These are phyloP conservation scores for Blumeriella jaapii DNA, from an alignment of 2,329 filamentous ascomycete genomes.

Conservation along the genomic window DNA sequence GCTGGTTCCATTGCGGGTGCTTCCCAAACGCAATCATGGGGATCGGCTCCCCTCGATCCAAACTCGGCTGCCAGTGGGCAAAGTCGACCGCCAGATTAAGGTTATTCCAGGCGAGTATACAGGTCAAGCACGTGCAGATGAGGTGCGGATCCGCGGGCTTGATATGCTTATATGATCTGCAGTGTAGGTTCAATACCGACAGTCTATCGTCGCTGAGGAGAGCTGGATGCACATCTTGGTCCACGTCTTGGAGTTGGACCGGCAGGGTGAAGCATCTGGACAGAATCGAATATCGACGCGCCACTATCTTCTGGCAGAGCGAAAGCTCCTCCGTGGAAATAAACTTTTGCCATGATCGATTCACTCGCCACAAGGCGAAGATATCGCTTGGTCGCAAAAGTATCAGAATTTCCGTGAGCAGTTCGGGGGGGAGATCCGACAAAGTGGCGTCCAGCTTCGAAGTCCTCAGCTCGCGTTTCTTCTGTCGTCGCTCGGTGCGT, in stretches of 20 bases:
- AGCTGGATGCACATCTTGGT: slow-evolving; percentile 27
- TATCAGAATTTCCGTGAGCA: slow-evolving; percentile 37
- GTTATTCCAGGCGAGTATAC: slow-evolving; percentile 44
- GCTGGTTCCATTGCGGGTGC: slow-evolving; percentile 37
- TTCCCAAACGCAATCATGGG: slow-evolving; percentile 38
- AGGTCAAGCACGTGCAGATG: slow-evolving; percentile 47
- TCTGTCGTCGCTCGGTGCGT: slow-evolving; percentile 37
- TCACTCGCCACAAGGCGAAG: slow-evolving; percentile 34
- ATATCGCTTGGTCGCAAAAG: slow-evolving; percentile 39
- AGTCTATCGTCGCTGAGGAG: slow-evolving; percentile 33
- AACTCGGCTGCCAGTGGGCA: slow-evolving; percentile 40
- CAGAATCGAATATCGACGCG: slow-evolving; percentile 38
- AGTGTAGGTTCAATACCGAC: slow-evolving; percentile 31
- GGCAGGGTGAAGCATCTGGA: slow-evolving; percentile 41
- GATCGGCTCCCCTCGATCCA: slow-evolving; percentile 40
- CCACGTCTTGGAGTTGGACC: slow-evolving; percentile 31
- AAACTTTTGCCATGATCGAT: slow-evolving; percentile 32
- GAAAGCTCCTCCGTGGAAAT: slow-evolving; percentile 32
- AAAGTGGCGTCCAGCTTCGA: slow-evolving; percentile 28
- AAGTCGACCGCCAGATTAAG: slow-evolving; percentile 44
- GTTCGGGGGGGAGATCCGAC: slow-evolving; percentile 40
- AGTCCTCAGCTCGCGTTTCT: slow-evolving; percentile 32
- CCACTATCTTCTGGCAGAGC: slow-evolving; percentile 35
- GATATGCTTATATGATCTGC: slow-evolving; percentile 41
- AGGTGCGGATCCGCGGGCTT: slow-evolving; percentile 32